Evolutionary conservation across 495 filamentous ascomycete genomes (phyloP).

Genomic region (Astrothelium subdiscretum): DNA sequence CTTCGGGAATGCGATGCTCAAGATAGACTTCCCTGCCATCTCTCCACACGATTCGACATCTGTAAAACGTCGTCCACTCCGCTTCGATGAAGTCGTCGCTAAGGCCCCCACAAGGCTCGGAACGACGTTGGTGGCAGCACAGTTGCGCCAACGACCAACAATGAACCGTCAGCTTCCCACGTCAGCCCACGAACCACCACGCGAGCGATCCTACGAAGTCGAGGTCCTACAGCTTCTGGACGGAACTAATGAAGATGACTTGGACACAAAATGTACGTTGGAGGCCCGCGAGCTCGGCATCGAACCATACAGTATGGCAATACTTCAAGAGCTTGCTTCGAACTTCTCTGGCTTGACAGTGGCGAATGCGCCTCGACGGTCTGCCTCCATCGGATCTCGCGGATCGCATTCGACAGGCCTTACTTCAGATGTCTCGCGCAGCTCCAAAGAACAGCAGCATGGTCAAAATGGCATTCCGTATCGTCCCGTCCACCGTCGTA

Average conservation of each 20-base stretch:
- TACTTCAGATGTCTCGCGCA: slow-evolving; percentile 20
- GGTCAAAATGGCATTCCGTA: background rate
- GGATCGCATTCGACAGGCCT: slow-evolving; percentile 19
- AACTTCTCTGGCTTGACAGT: slow-evolving; percentile 13
- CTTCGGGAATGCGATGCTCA: background rate
- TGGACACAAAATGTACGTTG: slow-evolving; percentile 9
- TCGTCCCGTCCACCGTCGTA: background rate
- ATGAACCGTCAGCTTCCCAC: slow-evolving; percentile 1
- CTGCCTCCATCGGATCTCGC: slow-evolving; percentile 17
- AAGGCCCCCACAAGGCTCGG: background rate
- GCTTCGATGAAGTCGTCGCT: background rate
- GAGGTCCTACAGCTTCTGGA: slow-evolving; percentile 10
- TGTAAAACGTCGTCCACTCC: background rate
- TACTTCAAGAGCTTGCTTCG: slow-evolving; percentile 11
- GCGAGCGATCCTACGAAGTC: slow-evolving; percentile 5
- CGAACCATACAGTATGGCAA: slow-evolving; percentile 7
- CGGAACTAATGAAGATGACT: slow-evolving; percentile 11
- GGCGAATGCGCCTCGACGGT: slow-evolving; percentile 13
- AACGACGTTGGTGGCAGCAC: background rate
- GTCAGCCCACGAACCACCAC: background rate
- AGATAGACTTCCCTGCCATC: background rate
- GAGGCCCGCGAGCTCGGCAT: slow-evolving; percentile 17
- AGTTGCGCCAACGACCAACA: background rate
- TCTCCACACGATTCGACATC: background rate
- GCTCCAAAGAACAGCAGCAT: slow-evolving; percentile 13